Evolutionary conservation across 306 rosid genomes (phyloP), one percentile per base, ranked within the genome.

Genomic region (Prosopis cineraria): DNA sequence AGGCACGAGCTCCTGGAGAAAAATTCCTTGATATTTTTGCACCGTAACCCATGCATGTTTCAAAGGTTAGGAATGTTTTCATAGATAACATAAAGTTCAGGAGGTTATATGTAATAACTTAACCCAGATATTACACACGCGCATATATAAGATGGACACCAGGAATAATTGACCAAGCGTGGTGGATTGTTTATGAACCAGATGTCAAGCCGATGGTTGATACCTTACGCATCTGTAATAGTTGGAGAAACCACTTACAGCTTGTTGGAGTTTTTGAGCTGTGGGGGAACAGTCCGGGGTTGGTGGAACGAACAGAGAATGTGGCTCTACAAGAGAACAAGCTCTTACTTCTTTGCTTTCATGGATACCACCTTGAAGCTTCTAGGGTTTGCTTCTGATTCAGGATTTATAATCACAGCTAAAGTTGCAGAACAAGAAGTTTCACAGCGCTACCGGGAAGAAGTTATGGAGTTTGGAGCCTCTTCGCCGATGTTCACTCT

Each of bases 261-360:
- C 80, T 75, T 92, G 10, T 76, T 80, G 11, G 97, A 92, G 83
- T 92, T 90, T 78, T 22, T 87, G 55, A 77, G 78, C 73, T 69
- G 48, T 78, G 95, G 91, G 25, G 97, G 97, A 34, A 94, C 97
- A 68, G 13, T 85, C 24, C 33, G 80, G 27, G 97, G 97, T 3
- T 94, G 97, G 98, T 92, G 97, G 98, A 92, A 94, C 82, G 91
- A 91, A 0, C 88, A 80, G 39, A 39, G 97, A 8, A 92, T 94
- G 3, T 89, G 97, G 95, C 83, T 94, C 0, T 94, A 94, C 85
- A 92, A 90, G 84, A 84, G 97, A 83, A 79, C 90, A 76, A 86
- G 87, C 75, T 90, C 95, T 65, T 94, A 88, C 77, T 77, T 90
- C 10, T 92, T 89, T 82, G 93, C 89, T 10, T 81, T 87, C 60